These are phyloP conservation scores for Ogataea nonfermentans DNA, from an alignment of 805 yeast species.

Conservation along the genomic window DNA sequence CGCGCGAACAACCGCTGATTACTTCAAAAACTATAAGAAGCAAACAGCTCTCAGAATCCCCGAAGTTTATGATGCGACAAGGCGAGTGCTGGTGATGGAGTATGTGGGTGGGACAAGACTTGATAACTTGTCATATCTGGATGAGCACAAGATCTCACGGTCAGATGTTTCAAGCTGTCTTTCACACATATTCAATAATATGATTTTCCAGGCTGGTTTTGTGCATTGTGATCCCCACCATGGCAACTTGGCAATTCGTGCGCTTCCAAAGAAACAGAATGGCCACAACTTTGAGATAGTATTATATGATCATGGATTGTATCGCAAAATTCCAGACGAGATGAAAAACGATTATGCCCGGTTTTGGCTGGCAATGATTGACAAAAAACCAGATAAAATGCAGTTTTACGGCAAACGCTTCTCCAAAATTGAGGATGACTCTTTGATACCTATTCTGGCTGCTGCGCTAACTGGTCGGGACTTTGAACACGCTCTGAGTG, in stretches of 20 bases:
- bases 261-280: conserved; percentile 31
- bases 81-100: conserved; percentile 84
- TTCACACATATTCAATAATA: conserved; percentile 86
- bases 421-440: conserved; percentile 75
- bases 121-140: conserved; percentile 69
- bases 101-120: conserved; percentile 77
- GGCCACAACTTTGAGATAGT: conserved; percentile 85
- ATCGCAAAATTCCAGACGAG: conserved; percentile 74
- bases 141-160: conserved; percentile 61
- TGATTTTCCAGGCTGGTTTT: conserved; percentile 92
- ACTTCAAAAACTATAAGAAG: conserved; percentile 54
- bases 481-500: conserved; percentile 66
- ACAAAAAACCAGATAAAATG: conserved; percentile 66
- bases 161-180: conserved; percentile 81
- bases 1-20: conserved; percentile 64
- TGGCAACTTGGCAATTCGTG: conserved; percentile 86
- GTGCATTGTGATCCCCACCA: conserved; percentile 99
- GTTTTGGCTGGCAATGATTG: conserved; percentile 88
- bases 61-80: conserved; percentile 57
- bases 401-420: conserved; percentile 68
- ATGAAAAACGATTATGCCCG: conserved; percentile 82
- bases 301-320: conserved; percentile 92
- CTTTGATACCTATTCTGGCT: conserved; percentile 79
- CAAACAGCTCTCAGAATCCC: conserved; percentile 84
- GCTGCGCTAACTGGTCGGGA: conserved; percentile 96